Base-by-base conservation (phyloP, 768 basidiomycete genomes). In the Lentinula sp. region DNA sequence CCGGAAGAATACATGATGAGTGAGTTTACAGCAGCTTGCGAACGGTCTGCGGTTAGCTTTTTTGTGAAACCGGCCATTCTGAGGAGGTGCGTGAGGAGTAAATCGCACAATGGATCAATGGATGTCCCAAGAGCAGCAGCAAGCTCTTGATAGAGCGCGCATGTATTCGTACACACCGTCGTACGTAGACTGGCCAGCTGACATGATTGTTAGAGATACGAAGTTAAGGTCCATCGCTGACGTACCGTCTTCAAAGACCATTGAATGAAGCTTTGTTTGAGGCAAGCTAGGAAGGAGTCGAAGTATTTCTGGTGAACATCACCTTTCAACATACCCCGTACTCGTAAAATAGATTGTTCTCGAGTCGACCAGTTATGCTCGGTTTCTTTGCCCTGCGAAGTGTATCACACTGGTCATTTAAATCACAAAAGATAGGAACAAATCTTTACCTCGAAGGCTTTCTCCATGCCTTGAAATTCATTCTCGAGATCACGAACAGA, bases 281-380 rank as follows among this genome's bases (percentile, higher is more conserved):
- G 75, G 42, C 84, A 85, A 23, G 78, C 76, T 15, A 94, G 68
- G 69, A 98, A 98, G 1, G 81, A 75, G 2, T 94, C 93, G 4
- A 79, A 71, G 70, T 86, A 94, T 60, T 90, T 83, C 36, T 77
- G 71, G 70, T 91, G 86, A 2, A 90, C 89, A 42, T 91, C 91
- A 32, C 93, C 93, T 69, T 87, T 89, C 60, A 98, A 74, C 91
- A 97, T 93, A 16, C 95, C 91, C 48, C 95, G 84, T 7, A 98
- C 88, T 16, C 85, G 81, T 46, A 84, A 78, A 63, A 95, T 80
- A 9, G 89, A 81, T 65, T 81, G 82, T 63, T 99, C 96, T 61
- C 96, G 83, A 33, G 79, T 76, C 46, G 83, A 79, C 96, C 96
- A 99, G 66, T 99, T 99, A 64, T 95, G 92, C 70, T 99, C 96